Conservation (phyloP, 148 eudicot species). For the Dysphania ambrosioides region DNA sequence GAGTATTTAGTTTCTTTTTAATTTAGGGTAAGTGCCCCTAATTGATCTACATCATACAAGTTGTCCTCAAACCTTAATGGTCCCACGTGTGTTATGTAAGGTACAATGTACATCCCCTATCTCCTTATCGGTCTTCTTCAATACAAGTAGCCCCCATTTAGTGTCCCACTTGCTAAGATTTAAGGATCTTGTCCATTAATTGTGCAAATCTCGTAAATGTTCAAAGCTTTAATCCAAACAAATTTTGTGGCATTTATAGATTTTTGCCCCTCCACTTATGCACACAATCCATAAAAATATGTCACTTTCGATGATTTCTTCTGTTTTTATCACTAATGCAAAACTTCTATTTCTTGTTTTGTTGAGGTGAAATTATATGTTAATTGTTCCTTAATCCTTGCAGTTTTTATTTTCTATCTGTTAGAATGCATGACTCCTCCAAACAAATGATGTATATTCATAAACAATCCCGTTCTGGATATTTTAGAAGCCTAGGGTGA, state of each 20-base stretch:
- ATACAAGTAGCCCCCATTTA: constrained; percentile 6
- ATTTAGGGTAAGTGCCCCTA: not conserved
- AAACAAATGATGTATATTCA: constrained; percentile 4
- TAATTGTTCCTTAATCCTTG: constrained; percentile 8
- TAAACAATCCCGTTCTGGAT: no score
- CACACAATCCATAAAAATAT: constrained; percentile 17
- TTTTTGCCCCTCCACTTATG: constrained; percentile 12
- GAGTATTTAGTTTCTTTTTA: no score
- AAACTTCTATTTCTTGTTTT: constrained; percentile 2
- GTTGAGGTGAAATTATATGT: constrained; percentile 8
- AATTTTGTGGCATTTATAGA: not conserved
- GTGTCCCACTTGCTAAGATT: constrained; percentile 39
- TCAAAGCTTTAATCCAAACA: not conserved
- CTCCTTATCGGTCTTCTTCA: not conserved
- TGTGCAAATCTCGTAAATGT: constrained; percentile 12
- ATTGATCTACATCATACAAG: constrained; percentile 3
- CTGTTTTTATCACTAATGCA: constrained; percentile 7
- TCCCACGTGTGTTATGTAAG: constrained; percentile 32
- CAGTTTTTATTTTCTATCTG: not conserved
- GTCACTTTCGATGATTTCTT: constrained; percentile 12
- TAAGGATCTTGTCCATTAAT: constrained; percentile 38
- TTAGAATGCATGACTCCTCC: constrained; percentile 1
- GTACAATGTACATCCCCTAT: constrained; percentile 43
- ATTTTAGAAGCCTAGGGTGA: no score
- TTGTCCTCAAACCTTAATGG: constrained; percentile 13